Base-by-base conservation (phyloP, 768 basidiomycete species). In the Xanthoconium purpureum region DNA sequence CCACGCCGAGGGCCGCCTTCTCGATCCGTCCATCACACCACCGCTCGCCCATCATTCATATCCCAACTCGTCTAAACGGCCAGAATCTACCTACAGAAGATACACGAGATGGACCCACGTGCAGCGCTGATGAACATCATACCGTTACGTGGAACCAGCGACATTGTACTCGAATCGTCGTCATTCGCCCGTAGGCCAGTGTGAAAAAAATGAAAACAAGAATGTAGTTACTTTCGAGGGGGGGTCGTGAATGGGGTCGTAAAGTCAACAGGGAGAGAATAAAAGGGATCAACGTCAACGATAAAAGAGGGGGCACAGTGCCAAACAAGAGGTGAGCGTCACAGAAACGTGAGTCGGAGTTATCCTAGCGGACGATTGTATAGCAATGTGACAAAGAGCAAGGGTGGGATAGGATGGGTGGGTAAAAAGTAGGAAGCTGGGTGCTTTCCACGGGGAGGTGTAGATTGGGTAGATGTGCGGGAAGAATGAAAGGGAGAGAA, bases 381-480 rank as follows among this genome's bases (percentile, higher is more conserved):
- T 52, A 63, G 40, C 48, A 54, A 47, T 54, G 55, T 46, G 50
- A 49, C 10, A 18, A 15, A 42, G 40, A 45, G 30, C 15, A 36
- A 58, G 24, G 24, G 24, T 32, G 37, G 43, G 37, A 54, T 54
- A 50, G 46, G 40, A 29, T 50, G 48, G 33, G 43, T 32, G 18
- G 35, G 12, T 38, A 50, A 38, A 44, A 20, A 36, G 46, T 45
- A 50, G 37, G 45, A 37, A 51, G 54, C 42, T n/a, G 48, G 51
- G 47, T 45, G 53, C 42, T 43, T 58, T 59, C 63, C 55, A 56
- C 55, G n/a, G 32, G 8, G 13, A 56, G 32, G 48, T 30, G 54
- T 58, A 58, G 58, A 33, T 37, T 17, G 50, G 17, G 46, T 47
- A 52, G 53, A 39, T 62, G 56, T 58, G 62, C 48, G 54, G 46